Evolutionary conservation across 2,329 filamentous ascomycete genomes (phyloP).

Genomic region (Verticillium isaacii): DNA sequence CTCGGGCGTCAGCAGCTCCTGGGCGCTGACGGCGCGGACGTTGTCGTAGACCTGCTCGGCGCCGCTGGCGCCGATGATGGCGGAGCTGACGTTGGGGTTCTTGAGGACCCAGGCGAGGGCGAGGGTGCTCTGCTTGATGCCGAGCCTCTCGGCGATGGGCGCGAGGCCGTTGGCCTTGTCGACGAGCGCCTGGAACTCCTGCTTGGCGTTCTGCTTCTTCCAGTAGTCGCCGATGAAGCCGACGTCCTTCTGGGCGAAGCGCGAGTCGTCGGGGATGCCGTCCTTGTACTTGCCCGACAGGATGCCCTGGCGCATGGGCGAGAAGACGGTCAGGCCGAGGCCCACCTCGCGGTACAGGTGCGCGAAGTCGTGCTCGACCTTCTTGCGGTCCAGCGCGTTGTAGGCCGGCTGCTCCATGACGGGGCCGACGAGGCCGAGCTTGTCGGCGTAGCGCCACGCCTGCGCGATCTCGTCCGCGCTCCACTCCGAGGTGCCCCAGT

Average conservation of each 20-base stretch:
- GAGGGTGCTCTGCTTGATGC: slow-evolving; percentile 49
- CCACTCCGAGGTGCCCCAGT: slow-evolving; percentile 70
- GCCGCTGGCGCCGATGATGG: slow-evolving; percentile 56
- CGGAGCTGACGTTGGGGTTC: slow-evolving; percentile 57
- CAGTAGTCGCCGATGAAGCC: slow-evolving; percentile 50
- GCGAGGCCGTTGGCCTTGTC: slow-evolving; percentile 55
- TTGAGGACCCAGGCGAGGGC: slow-evolving; percentile 60
- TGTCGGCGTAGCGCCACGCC: slow-evolving; percentile 57
- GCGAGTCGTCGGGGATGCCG: slow-evolving; percentile 54
- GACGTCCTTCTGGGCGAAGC: slow-evolving; percentile 49
- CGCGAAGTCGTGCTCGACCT: slow-evolving; percentile 59
- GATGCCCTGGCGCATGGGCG: slow-evolving; percentile 52
- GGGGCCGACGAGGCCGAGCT: slow-evolving; percentile 56
- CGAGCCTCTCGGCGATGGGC: slow-evolving; percentile 61
- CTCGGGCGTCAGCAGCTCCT: slow-evolving; percentile 54
- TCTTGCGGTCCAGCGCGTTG: slow-evolving; percentile 57
- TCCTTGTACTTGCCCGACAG: slow-evolving; percentile 65
- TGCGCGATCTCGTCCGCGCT: slow-evolving; percentile 60
- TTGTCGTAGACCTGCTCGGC: slow-evolving; percentile 58
- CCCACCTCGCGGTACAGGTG: slow-evolving; percentile 56
- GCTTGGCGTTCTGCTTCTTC: slow-evolving; percentile 41
- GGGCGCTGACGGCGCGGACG: slow-evolving; percentile 43
- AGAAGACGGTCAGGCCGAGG: slow-evolving; percentile 59
- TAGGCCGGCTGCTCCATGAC: slow-evolving; percentile 64
- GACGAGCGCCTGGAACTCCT: slow-evolving; percentile 51